Conservation (phyloP, 805 yeast species). For the Sugiyamaella boreocaroliniensis region DNA sequence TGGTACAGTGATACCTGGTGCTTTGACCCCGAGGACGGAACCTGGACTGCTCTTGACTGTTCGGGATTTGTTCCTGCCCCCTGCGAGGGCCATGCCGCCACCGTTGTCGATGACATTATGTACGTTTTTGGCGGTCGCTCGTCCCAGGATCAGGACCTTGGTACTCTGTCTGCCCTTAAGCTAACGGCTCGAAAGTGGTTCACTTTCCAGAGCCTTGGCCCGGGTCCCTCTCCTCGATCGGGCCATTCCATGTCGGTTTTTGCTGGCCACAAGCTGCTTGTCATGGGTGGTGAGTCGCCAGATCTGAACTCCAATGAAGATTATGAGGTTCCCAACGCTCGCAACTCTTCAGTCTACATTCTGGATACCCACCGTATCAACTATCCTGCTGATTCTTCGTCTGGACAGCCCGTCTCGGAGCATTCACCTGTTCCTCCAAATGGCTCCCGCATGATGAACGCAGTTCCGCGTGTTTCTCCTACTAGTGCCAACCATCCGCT, state of each 20-base stretch:
- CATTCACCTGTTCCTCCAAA: background rate
- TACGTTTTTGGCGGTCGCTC: slow-evolving; percentile 88
- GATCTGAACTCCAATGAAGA: slow-evolving; percentile 37
- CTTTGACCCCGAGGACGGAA: slow-evolving; percentile 60
- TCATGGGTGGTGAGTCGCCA: slow-evolving; percentile 89
- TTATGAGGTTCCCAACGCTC: slow-evolving; percentile 37
- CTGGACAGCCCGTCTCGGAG: background rate
- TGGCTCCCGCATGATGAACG: background rate
- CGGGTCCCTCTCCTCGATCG: slow-evolving; percentile 74
- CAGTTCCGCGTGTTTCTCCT: background rate
- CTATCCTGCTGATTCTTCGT: slow-evolving; percentile 25
- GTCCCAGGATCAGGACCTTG: slow-evolving; percentile 58
- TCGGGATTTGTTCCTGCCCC: slow-evolving; percentile 78
- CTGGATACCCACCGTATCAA: slow-evolving; percentile 49
- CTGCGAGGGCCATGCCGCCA: slow-evolving; percentile 84
- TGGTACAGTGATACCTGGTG: slow-evolving; percentile 73
- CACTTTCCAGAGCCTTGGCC: slow-evolving; percentile 46
- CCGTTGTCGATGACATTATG: slow-evolving; percentile 69
- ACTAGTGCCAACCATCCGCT: background rate
- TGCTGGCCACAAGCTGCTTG: slow-evolving; percentile 58
- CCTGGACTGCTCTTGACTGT: slow-evolving; percentile 67
- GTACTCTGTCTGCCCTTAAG: slow-evolving; percentile 67
- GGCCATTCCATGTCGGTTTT: slow-evolving; percentile 84
- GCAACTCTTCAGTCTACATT: slow-evolving; percentile 38
- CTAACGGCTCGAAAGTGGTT: slow-evolving; percentile 68